Evolutionary conservation across 768 basidiomycete species (phyloP), one percentile per base, ranked within the genome.

Genomic region (Psilocybe cubensis): DNA sequence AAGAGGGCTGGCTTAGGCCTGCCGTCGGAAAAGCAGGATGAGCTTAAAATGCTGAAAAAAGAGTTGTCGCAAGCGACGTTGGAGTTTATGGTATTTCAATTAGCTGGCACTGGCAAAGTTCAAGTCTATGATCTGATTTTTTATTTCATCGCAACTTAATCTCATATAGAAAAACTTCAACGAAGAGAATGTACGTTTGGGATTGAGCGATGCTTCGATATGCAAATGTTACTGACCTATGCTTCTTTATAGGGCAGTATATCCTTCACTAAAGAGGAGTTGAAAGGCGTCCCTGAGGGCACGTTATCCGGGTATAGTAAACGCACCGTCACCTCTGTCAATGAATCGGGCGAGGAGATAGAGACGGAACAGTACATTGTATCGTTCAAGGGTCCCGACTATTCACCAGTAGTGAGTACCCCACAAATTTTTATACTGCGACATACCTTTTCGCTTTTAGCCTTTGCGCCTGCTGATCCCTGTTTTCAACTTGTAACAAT

Each of bases 161-260:
- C 45, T n/a, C n/a, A n/a, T 12, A 29, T 40, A 90, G 87, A 91
- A 89, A 87, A 92, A 93, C 74, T 92, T 88, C 74, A 94, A 94
- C 63, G 92, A 96, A 71, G 93, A 95, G 67, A 86, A 89, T 40
- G 91, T 89, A 29, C n/a, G n/a, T n/a, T n/a, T n/a, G 60, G 53
- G 77, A 61, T 12, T 18, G 29, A 21, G 14, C 31, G 10, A 46
- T 2, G 5, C 14, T 24, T 23, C 9, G 45, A 44, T 20, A 17
- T 11, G 5, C 23, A 5, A n/a, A 8, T 17, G 3, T 27, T 25
- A 52, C 38, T 35, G 35, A 42, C 44, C 23, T 23, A 1, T 41
- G n/a, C 27, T 18, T 27, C 0, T 20, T 45, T 29, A 12, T 56
- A 92, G 89, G 85, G 81, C 21, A 70, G 74, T 20, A 75, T 92